These are phyloP conservation scores for Lasiodiplodia hormozganensis DNA, from an alignment of 2,329 filamentous ascomycete genomes.

Conservation along the genomic window DNA sequence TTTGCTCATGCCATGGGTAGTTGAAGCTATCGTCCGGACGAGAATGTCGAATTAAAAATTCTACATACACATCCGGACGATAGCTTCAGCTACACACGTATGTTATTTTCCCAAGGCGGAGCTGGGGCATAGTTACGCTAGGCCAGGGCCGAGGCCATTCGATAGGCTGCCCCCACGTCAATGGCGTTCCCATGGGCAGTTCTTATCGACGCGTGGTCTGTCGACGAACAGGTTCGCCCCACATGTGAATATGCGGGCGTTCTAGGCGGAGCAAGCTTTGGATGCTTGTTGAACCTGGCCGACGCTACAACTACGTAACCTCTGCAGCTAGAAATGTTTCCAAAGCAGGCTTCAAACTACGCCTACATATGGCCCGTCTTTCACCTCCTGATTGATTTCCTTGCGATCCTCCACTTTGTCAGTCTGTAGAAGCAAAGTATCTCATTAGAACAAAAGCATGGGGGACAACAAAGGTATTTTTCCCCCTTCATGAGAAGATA, in stretches of 20 bases:
- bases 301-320: constrained; percentile 7
- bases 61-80: too few species aligned
- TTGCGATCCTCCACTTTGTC: background rate
- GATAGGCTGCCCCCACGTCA: constrained; percentile 10
- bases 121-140: too few species aligned
- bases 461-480: background rate
- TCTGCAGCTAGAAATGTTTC: constrained; percentile 1
- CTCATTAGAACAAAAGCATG: background rate
- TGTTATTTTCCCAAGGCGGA: too few species aligned
- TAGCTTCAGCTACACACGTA: too few species aligned
- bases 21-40: too few species aligned
- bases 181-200: background rate
- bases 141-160: constrained; percentile 3
- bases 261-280: constrained; percentile 1
- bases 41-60: too few species aligned
- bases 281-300: background rate
- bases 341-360: background rate
- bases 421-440: background rate
- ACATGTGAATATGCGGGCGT: constrained; percentile 5
- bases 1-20: too few species aligned
- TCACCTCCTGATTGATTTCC: background rate
- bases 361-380: background rate
- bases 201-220: constrained; percentile 11
- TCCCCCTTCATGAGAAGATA: too few species aligned
- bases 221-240: background rate